Evolutionary conservation across 169 alveolate species (phyloP).

Genomic region (Eimeria praecox): DNA sequence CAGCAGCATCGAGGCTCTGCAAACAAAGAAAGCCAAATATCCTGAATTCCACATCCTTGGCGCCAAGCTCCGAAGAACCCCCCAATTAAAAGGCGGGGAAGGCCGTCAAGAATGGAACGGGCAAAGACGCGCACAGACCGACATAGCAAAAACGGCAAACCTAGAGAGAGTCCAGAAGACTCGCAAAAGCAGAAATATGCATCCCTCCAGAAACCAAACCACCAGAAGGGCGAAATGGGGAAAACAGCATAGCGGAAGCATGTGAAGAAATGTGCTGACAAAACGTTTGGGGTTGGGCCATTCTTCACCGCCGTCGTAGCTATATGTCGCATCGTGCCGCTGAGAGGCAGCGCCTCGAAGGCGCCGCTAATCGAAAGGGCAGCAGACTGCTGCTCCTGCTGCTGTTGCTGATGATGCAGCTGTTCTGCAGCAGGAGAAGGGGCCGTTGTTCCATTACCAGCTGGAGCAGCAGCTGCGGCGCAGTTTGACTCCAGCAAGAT

Average conservation of each 20-base stretch:
- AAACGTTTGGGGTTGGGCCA: constrained; percentile 83
- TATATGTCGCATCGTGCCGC: constrained; percentile 85
- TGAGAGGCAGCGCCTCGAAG: constrained; percentile 88
- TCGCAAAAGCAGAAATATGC: not conserved
- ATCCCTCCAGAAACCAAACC: not conserved
- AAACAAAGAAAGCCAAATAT: not conserved
- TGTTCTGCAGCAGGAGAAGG: not conserved
- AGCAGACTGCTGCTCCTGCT: constrained; percentile 69
- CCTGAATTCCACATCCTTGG: not conserved
- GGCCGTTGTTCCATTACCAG: not conserved
- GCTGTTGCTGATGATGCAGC: constrained; percentile 53
- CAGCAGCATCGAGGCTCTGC: constrained; percentile 59
- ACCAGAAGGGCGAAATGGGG: not conserved
- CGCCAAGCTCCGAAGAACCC: not conserved
- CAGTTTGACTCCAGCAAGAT: constrained; percentile 33
- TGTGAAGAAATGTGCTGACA: constrained; percentile 57
- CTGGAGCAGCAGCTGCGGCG: constrained; percentile 15
- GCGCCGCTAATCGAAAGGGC: constrained; percentile 81
- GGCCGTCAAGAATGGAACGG: not conserved
- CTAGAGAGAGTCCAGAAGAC: not conserved
- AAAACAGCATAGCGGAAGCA: not conserved
- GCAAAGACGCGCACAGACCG: not conserved
- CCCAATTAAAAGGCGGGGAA: not conserved
- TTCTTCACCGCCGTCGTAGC: constrained; percentile 83
- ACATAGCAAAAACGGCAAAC: not conserved